Evolutionary conservation across 768 basidiomycete species (phyloP).

Genomic region (Pleurotus salmoneostramineus): DNA sequence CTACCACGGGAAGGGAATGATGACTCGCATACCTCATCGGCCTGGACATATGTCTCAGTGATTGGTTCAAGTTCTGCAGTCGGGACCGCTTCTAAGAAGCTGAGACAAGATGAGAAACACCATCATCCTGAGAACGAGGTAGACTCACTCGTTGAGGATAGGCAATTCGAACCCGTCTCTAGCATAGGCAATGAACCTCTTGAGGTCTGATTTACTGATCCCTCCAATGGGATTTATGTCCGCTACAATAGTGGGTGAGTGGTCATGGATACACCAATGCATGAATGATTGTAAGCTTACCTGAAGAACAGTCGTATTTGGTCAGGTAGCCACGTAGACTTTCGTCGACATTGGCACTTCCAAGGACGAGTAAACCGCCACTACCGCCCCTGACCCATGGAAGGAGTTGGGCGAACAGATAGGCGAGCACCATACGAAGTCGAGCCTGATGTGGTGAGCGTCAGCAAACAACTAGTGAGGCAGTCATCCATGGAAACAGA

Average conservation of each 20-base stretch:
- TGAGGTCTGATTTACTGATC: slow-evolving; percentile 96
- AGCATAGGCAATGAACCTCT: slow-evolving; percentile 91
- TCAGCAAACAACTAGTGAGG: not conserved
- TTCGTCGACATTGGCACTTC: slow-evolving; percentile 98
- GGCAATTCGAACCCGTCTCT: slow-evolving; percentile 78
- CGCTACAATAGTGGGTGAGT: slow-evolving; percentile 39
- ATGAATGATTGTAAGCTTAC: slow-evolving; percentile 27
- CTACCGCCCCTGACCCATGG: slow-evolving; percentile 84
- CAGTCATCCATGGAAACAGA: not conserved
- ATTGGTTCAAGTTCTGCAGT: slow-evolving; percentile 97
- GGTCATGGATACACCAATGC: not conserved
- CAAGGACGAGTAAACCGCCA: slow-evolving; percentile 92
- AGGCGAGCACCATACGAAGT: slow-evolving; percentile 90
- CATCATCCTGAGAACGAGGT: not conserved
- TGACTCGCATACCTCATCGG: slow-evolving; percentile 76
- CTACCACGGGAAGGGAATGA: not conserved
- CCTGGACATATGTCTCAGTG: slow-evolving; percentile 89
- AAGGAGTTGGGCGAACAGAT: slow-evolving; percentile 91
- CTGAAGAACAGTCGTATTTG: slow-evolving; percentile 95
- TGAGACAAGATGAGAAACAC: slow-evolving; percentile 22
- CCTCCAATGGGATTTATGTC: slow-evolving; percentile 98
- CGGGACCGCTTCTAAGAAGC: slow-evolving; percentile 88
- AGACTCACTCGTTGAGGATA: slow-evolving; percentile 64
- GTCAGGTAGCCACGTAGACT: slow-evolving; percentile 96
- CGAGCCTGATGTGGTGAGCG: slow-evolving; percentile 54